phyloP scores from a whole-genome alignment of 139 green algal species.

The Astrephomene gubernaculifera region DNA sequence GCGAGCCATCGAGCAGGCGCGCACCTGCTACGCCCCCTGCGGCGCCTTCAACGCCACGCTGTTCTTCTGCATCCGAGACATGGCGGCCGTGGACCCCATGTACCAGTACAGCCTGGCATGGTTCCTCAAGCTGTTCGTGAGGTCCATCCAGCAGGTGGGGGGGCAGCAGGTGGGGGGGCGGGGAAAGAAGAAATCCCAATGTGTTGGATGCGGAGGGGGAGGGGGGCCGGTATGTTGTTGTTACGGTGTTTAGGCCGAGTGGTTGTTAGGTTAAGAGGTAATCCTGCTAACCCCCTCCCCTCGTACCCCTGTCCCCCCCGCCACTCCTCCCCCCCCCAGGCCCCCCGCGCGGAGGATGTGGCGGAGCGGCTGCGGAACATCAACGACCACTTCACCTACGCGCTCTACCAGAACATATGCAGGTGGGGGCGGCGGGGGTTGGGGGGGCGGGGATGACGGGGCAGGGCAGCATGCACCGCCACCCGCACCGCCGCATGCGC shows the following conservation, averaged over 20 bases:
- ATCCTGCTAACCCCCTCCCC: too few relatives aligned
- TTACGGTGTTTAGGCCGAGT: too few relatives aligned
- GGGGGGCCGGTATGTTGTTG: too few relatives aligned
- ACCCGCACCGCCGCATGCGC: too few relatives aligned
- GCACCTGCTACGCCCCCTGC: slow-evolving; percentile 65
- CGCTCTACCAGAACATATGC: slow-evolving; percentile 63
- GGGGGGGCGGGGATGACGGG: too few relatives aligned
- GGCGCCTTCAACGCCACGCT: slow-evolving; percentile 71
- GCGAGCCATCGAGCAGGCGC: slow-evolving; percentile 61
- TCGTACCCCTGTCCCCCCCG: too few relatives aligned
- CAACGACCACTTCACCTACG: slow-evolving; percentile 82
- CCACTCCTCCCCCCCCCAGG: slow-evolving; percentile 5
- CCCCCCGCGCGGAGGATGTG: slow-evolving; percentile 53
- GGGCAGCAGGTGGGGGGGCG: too few relatives aligned
- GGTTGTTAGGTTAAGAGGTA: too few relatives aligned
- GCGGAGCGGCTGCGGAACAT: slow-evolving; percentile 65
- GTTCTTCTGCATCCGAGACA: slow-evolving; percentile 80
- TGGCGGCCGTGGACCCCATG: slow-evolving; percentile 72
- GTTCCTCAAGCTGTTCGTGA: slow-evolving; percentile 53
- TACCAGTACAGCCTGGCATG: slow-evolving; percentile 71
- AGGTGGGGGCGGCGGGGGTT: slow-evolving; percentile 11
- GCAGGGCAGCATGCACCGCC: too few relatives aligned
- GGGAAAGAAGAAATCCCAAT: neutral
- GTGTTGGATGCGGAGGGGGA: neutral
- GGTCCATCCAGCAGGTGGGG: slow-evolving; percentile 37